Percentiles rank a stretch among this genome's conserved stretches.
These are phyloP conservation scores for Pelargonium hybrid DNA, from an alignment of 441 rosid genomes.

Conservation along the genomic window DNA sequence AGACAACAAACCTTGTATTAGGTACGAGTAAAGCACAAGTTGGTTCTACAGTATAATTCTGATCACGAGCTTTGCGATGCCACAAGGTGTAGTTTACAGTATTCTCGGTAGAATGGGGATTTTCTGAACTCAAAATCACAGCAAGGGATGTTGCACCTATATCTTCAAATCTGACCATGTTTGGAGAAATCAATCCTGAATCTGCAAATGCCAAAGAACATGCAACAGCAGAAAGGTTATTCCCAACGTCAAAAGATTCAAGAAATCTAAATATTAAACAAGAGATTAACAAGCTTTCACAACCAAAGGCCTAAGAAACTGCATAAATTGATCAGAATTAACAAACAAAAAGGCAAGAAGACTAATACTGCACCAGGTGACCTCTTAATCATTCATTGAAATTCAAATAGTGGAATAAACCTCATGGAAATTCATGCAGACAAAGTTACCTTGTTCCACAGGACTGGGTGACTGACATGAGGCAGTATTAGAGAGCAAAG, in stretches of 20 bases:
- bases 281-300: not conserved
- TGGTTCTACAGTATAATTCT: conserved; percentile 42
- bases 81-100: conserved; percentile 41
- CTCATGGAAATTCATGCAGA: not conserved
- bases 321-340: not conserved
- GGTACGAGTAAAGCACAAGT: conserved; percentile 45
- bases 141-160: conserved; percentile 45
- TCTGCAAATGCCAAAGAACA: conserved; percentile 23
- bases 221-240: not conserved
- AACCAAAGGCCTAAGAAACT: not conserved
- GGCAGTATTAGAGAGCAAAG: conserved; percentile 29
- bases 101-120: conserved; percentile 22
- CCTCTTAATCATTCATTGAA: not conserved
- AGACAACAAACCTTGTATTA: conserved; percentile 43
- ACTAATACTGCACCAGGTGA: not conserved
- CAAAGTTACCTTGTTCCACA: conserved; percentile 31
- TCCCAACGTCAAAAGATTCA: not conserved
- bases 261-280: not conserved
- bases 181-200: conserved; percentile 24
- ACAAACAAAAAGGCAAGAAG: not conserved
- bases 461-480: conserved; percentile 21
- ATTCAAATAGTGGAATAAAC: not conserved
- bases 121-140: conserved; percentile 42
- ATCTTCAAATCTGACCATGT: conserved; percentile 47
- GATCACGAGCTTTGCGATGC: conserved; percentile 45